Evolutionary conservation across 2,329 filamentous ascomycete genomes (phyloP), one percentile per base, ranked within the genome.

Genomic region (Penicillium sp.): DNA sequence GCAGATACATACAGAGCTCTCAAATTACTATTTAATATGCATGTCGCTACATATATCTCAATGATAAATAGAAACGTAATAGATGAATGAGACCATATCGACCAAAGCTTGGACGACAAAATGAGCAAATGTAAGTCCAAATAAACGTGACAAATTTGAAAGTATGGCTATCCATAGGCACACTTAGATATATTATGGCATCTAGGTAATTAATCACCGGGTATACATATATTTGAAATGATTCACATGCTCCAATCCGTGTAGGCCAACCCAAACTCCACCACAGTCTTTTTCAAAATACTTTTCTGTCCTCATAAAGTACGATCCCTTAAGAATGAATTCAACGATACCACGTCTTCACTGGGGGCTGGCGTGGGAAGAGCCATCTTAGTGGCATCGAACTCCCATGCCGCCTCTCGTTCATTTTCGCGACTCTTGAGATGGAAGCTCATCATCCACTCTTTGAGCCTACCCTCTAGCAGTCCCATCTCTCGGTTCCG

Each of bases 401-500:
- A 73, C 23, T 67, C 68, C 70, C 71, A 75, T 39, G 61, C 70
- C 10, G 55, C 63, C 44, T 67, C 63, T 43, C 65, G 69, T 40
- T 65, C 61, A 32, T 7, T 41, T 27, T 67, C 61, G 27, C 61
- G 59, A 16, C 51, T 53, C 45, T 60, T 68, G n/a, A 76, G 53
- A 40, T 69, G 65, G 46, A 71, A 61, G 7, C 74, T 70, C 29
- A 73, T 67, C 44, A 72, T 66, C 66, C 69, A 75, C 47, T 76
- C 74, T 44, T 73, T 72, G 1, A 77, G 51, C 19, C 69, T 63
- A 11, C 66, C 65, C 32, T 70, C 68, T 7, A 76, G 56, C 50
- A 68, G 57, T 0, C 74, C 70, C 56, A 70, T 66, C 39, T 77
- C 74, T 38, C 67, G 69, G 51, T 76, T 71, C 10, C 69, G 69